Evolutionary conservation across 2,329 filamentous ascomycete species (phyloP), one percentile per base, ranked within the genome.

Genomic region (Paracorniculantispora psalliotae): DNA sequence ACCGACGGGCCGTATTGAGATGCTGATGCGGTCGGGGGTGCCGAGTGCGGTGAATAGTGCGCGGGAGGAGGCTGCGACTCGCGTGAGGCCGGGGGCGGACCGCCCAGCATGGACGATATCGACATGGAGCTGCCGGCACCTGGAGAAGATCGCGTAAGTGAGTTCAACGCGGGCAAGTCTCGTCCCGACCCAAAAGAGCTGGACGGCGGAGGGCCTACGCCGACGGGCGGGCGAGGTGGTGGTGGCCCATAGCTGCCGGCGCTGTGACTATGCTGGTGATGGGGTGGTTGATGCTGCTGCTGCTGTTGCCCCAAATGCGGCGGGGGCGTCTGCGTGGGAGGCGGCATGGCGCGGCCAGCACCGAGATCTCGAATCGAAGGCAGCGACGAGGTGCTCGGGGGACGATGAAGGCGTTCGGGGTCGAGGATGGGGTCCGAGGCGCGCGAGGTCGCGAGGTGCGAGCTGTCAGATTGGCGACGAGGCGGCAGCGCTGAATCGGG

Each of bases 61-160:
- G 67, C 65, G 13, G 69, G 70, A 4, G 76, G 70, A 53, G 72
- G 71, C 62, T 74, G 73, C 12, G 72, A 68, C 39, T 81, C 79
- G 54, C 79, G 75, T 58, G 71, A 71, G 26, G 72, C 69, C 3
- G 75, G 70, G 41, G 76, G 73, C 50, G 80, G 79, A 0, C 79
- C 81, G 19, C 82, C 82, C 6, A 85, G 72, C 81, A 85, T 84
- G 6, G 81, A 79, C 1, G 81, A 83, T 69, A 85, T 84, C 21
- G 82, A 84, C 82, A 85, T 85, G 68, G 79, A 81, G 67, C 80
- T 82, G 46, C 78, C 77, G 0, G 74, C 73, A 58, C 73, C 76
- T 59, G 68, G 69, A 25, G 74, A 77, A 3, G 79, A 73, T 60
- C 82, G 75, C 26, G 78, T 69, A 21, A 85, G 70, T 13, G 79